Percentiles rank a stretch among this genome's conserved stretches.
Conservation (phyloP, 2,329 filamentous ascomycete species). For the Pyrenochaeta sp. region DNA sequence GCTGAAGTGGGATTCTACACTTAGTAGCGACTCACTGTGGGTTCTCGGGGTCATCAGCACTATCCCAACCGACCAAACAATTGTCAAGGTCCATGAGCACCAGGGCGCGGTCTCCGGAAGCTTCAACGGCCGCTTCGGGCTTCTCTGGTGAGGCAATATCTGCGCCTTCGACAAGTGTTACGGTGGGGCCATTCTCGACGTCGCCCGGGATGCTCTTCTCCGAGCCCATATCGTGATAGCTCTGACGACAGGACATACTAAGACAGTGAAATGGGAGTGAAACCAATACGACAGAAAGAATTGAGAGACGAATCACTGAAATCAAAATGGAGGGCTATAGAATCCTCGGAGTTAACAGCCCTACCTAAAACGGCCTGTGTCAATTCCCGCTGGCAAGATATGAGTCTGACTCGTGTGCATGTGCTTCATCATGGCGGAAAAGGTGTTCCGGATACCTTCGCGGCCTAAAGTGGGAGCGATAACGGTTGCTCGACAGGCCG, state of each 20-base stretch:
- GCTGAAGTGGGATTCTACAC: no score
- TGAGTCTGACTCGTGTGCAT: background rate
- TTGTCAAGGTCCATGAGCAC: constrained; percentile 30
- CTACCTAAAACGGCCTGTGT: background rate
- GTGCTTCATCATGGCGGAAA: background rate
- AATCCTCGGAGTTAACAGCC: background rate
- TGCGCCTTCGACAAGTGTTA: background rate
- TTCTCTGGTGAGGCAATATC: background rate
- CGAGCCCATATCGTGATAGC: background rate
- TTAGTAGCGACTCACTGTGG: constrained; percentile 15
- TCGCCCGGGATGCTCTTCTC: background rate
- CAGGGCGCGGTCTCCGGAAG: constrained; percentile 8
- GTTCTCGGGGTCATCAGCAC: constrained; percentile 29
- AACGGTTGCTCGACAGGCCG: background rate
- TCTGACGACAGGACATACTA: background rate
- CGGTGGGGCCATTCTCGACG: background rate
- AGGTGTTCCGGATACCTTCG: background rate
- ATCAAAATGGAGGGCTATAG: background rate
- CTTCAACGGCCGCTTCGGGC: background rate
- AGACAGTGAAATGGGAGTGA: background rate
- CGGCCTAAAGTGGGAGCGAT: background rate
- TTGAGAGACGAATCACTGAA: background rate
- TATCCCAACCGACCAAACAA: constrained; percentile 34
- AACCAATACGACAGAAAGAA: background rate
- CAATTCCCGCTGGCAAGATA: background rate